phyloP scores from a whole-genome alignment of 495 filamentous ascomycete species.

The Barbatosphaeria neglecta region DNA sequence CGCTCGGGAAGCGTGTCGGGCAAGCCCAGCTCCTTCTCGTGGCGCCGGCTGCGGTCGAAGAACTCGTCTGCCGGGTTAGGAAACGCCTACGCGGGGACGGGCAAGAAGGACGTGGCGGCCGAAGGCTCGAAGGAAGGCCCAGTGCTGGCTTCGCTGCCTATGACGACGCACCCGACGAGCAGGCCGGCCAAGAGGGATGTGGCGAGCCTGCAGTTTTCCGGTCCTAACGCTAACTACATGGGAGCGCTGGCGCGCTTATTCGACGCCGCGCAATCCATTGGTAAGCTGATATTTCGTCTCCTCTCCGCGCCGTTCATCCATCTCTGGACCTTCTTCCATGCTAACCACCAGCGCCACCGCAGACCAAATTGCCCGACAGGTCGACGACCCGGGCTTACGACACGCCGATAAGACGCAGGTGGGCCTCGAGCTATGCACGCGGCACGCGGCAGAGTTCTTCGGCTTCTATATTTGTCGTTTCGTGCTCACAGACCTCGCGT shows the following conservation, averaged over 20 bases:
- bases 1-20: constrained; percentile 46
- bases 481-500: constrained; percentile 67
- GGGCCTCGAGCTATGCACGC: constrained; percentile 81
- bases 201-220: constrained; percentile 55
- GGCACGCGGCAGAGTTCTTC: constrained; percentile 96
- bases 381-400: constrained; percentile 83
- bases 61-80: constrained; percentile 53
- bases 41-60: constrained; percentile 83
- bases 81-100: constrained; percentile 31
- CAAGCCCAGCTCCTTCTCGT: constrained; percentile 63
- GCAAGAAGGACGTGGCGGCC: constrained; percentile 13
- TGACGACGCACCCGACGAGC: constrained; percentile 58
- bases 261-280: constrained; percentile 86
- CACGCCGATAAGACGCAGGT: constrained; percentile 76
- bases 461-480: constrained; percentile 95
- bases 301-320: no score
- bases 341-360: constrained; percentile 5
- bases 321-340: neutral
- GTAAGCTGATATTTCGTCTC: no score
- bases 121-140: constrained; percentile 49
- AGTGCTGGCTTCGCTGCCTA: constrained; percentile 64
- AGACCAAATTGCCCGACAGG: constrained; percentile 96
- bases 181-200: constrained; percentile 56
- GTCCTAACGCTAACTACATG: constrained; percentile 86
- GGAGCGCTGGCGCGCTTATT: constrained; percentile 80